Percentiles rank a stretch among this genome's conserved stretches.
phyloP scores from a whole-genome alignment of 2,329 filamentous ascomycete genomes.

The Alternaria sp. region DNA sequence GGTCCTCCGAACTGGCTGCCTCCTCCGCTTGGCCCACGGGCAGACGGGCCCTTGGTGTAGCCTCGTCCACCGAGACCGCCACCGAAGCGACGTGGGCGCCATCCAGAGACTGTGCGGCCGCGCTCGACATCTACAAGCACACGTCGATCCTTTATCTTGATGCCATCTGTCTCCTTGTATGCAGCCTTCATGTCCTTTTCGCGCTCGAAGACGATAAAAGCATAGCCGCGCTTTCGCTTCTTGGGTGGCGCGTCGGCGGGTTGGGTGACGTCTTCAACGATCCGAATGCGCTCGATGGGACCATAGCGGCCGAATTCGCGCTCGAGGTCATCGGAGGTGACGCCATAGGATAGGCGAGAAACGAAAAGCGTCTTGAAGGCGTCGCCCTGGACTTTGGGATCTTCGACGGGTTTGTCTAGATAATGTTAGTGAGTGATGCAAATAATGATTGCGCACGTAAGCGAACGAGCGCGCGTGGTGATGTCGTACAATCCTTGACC shows the following conservation, averaged over 20 bases:
- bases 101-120: constrained; percentile 90
- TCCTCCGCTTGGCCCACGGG: constrained; percentile 73
- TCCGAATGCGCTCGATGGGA: constrained; percentile 91
- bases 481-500: constrained; percentile 66
- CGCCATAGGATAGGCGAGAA: constrained; percentile 85
- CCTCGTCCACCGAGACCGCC: constrained; percentile 90
- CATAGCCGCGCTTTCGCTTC: constrained; percentile 85
- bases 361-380: constrained; percentile 96
- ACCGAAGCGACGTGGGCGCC: constrained; percentile 89
- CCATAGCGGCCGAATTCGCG: constrained; percentile 93
- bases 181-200: constrained; percentile 99
- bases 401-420: constrained; percentile 79
- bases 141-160: constrained; percentile 88
- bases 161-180: constrained; percentile 84
- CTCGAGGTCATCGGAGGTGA: constrained; percentile 87
- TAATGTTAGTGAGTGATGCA: constrained; percentile 19
- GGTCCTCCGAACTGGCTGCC: constrained; percentile 61
- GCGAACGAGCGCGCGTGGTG: background rate
- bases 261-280: constrained; percentile 79
- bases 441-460: background rate
- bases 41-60: constrained; percentile 82
- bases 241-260: constrained; percentile 63
- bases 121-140: constrained; percentile 96
- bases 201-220: constrained; percentile 94
- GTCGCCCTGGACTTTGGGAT: constrained; percentile 89